Base-by-base conservation (phyloP, 305 asterid genomes). In the Rubia balearica region DNA sequence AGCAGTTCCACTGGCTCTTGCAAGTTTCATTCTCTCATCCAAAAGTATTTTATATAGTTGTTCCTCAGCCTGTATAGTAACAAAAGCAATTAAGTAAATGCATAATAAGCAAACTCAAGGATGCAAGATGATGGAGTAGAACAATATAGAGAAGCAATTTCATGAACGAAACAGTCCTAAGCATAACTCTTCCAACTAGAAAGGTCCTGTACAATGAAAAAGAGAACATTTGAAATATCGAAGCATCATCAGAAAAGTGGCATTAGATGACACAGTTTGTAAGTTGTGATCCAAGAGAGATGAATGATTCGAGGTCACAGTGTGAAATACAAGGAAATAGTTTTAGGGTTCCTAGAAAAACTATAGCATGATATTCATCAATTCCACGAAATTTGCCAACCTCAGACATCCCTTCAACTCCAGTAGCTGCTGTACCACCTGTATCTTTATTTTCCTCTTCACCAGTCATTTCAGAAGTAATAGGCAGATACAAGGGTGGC, bases 1-100 rank as follows among this genome's bases (percentile, higher is more conserved):
- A 71, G 98, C 98, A 70, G 92, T 88, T 84, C 90, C 90, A 69
- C 78, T 72, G 48, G 84, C 82, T 83, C 85, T 88, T 61, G 97
- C 98, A 80, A 90, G 89, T 81, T 85, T 87, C 86, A 83, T 83
- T 84, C 97, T 89, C 88, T 89, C 92, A 83, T 89, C 96, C 68
- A 88, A 64, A 70, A 93, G 97, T 84, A 81, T 71, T 85, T 85
- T 88, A 71, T 88, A 86, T 67, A 90, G 86, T 87, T 79, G 78
- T 70, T 72, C 88, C 82, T 93, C 98, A 70, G 80, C 89, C 97
- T 92, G 78, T 81, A 49, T 55, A 70, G 76, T 67, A 67, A 70
- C 45, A 65, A 46, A 66, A 67, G 71, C 38, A 22, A 72, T 71
- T 66, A 75, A 73, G 78, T 70, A 69, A 42, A 69, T 59, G 51